Base-by-base conservation (phyloP, 2,329 filamentous ascomycete species). In the Monilinia polystroma region DNA sequence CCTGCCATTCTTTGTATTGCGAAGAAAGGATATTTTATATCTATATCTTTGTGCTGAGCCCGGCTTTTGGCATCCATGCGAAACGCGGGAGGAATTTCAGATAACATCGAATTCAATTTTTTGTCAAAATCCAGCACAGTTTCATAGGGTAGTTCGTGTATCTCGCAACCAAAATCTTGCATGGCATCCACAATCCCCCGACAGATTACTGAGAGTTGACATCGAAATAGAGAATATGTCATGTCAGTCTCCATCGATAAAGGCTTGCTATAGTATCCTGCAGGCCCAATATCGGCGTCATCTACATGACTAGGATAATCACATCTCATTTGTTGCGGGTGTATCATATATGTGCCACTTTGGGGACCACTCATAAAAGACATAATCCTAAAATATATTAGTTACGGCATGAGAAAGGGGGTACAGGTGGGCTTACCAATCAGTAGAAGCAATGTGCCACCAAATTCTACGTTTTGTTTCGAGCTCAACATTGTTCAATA, bases 401-500 rank as follows among this genome's bases (percentile, higher is more conserved):
- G 7, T 60, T 52, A 35, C 5, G 7, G 32, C 32, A 35, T 35
- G 32, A 35, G 7, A 35, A 35, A 35, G 32, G 32, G 6, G 51
- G 64, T 43, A 2, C 1, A 18, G 47, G n/a, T 26, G 8, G 62
- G 62, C 71, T 59, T 70, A 77, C 78, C 78, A 80, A 63, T 80
- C 78, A 49, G 74, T 75, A 12, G 75, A 70, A 29, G 72, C 74
- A 10, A 80, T 67, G 70, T 80, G 78, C 78, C 78, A 80, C 79
- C 78, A 80, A 3, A 79, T 69, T n/a, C 79, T 75, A 43, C 79
- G 68, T 35, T 75, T 75, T 3, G 77, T 74, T 58, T 80, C 79
- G 10, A 75, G 70, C n/a, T 71, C 69, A 8, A 77, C 68, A 20
- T 74, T 71, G 43, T 75, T 68, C 20, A 72, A 67, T 35, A 35